A percentile compares a stretch with the other conserved stretches of the same genome.
Evolutionary conservation across 202 grass and related monocot species (phyloP).

Genomic region (Alloteropsis angusta): DNA sequence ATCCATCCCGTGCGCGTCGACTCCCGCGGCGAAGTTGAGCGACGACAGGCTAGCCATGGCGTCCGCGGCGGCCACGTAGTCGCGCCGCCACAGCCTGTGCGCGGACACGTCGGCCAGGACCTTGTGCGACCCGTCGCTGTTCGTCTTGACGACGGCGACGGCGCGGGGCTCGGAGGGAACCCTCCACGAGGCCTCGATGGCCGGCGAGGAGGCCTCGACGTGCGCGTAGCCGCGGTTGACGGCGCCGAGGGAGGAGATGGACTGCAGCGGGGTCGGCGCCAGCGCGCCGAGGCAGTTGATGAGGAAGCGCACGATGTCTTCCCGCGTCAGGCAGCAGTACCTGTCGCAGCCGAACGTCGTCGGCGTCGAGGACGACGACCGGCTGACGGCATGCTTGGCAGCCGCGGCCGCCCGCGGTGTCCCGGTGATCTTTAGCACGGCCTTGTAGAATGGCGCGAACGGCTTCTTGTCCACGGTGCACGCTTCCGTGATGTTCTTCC

Average conservation of each 20-base stretch:
- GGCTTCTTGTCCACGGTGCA: constrained; percentile 38
- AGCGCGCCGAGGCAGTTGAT: constrained; percentile 58
- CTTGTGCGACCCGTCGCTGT: constrained; percentile 29
- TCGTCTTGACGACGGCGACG: constrained; percentile 42
- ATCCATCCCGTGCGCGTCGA: constrained; percentile 16
- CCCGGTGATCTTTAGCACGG: constrained; percentile 32
- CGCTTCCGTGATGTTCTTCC: constrained; percentile 30
- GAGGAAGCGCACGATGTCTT: constrained; percentile 59
- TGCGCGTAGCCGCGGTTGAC: constrained; percentile 28
- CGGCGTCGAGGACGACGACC: neutral
- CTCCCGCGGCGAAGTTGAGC: constrained; percentile 27
- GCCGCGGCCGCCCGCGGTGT: neutral
- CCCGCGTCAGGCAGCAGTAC: constrained; percentile 52
- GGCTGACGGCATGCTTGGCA: neutral
- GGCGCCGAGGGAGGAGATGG: constrained; percentile 48
- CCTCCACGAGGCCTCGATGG: constrained; percentile 20
- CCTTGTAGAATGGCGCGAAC: constrained; percentile 40
- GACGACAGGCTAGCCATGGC: constrained; percentile 45
- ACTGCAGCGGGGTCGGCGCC: constrained; percentile 45
- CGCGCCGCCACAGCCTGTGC: constrained; percentile 49
- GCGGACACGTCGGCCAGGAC: constrained; percentile 56
- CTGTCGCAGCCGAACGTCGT: constrained; percentile 26
- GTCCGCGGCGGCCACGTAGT: constrained; percentile 42
- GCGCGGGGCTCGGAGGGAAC: constrained; percentile 28
- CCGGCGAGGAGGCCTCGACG: constrained; percentile 42